phyloP scores from a whole-genome alignment of 495 filamentous ascomycete genomes.

The Neurospora sp. region DNA sequence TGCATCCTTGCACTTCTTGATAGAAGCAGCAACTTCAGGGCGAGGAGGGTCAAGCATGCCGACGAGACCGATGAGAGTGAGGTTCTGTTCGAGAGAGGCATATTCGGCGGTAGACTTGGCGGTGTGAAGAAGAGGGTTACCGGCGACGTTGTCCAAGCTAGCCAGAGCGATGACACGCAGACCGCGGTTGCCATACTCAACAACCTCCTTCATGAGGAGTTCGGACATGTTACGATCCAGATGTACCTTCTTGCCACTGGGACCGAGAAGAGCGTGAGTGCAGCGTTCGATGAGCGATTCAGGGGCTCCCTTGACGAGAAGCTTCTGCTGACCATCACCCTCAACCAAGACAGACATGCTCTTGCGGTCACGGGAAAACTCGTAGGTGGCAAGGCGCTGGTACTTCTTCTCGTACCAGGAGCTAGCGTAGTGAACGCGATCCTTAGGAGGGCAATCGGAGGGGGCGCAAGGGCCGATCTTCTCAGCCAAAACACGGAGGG shows the following conservation, averaged over 20 bases:
- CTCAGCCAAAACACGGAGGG: conserved; percentile 81
- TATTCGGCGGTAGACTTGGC: conserved; percentile 83
- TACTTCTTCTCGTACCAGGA: conserved; percentile 70
- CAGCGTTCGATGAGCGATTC: conserved; percentile 91
- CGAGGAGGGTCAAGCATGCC: conserved; percentile 97
- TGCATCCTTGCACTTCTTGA: conserved; percentile 79
- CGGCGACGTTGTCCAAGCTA: conserved; percentile 58
- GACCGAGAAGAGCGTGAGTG: conserved; percentile 63
- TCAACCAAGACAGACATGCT: conserved; percentile 96
- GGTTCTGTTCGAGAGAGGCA: conserved; percentile 73
- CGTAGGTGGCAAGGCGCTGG: conserved; percentile 74
- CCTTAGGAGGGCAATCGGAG: conserved; percentile 27
- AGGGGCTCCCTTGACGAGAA: conserved; percentile 94
- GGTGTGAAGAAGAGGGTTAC: conserved; percentile 55
- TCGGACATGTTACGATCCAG: conserved; percentile 55
- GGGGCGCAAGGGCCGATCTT: conserved; percentile 67
- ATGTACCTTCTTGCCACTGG: conserved; percentile 61
- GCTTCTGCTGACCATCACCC: conserved; percentile 53
- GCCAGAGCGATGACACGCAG: conserved; percentile 94
- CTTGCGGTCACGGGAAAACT: conserved; percentile 96
- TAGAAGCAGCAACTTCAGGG: conserved; percentile 79
- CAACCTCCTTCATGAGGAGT: conserved; percentile 64
- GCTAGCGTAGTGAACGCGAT: conserved; percentile 68
- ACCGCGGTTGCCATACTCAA: conserved; percentile 83
- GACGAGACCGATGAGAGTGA: conserved; percentile 88